These are phyloP conservation scores for Bisporella sp. DNA, from an alignment of 2,329 filamentous ascomycete species.

Conservation along the genomic window DNA sequence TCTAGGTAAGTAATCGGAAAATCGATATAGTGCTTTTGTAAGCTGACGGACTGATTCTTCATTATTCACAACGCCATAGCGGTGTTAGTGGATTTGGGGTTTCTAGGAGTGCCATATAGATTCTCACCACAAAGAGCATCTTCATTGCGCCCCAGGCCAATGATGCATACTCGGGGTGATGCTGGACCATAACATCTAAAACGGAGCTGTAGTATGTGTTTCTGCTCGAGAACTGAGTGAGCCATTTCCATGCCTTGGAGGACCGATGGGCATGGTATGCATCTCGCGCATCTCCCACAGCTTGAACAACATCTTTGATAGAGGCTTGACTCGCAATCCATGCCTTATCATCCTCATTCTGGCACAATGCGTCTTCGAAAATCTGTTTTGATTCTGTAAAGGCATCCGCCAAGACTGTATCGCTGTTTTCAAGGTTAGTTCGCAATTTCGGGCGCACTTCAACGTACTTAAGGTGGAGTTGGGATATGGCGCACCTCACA, in stretches of 20 bases:
- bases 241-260: conserved; percentile 4
- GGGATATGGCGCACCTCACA: too few relatives aligned
- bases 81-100: not conserved
- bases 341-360: not conserved
- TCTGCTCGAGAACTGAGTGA: not conserved
- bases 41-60: conserved; percentile 11
- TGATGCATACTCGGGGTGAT: conserved; percentile 8
- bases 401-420: not conserved
- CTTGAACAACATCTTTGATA: not conserved
- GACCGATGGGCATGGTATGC: not conserved
- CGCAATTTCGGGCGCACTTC: not conserved
- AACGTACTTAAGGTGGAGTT: too few relatives aligned
- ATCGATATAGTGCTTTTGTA: conserved; percentile 11
- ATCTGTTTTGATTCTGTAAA: not conserved
- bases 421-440: not conserved
- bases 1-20: conserved; percentile 14
- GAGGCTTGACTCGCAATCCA: not conserved
- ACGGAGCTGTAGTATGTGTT: conserved; percentile 3
- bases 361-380: not conserved
- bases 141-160: conserved; percentile 9
- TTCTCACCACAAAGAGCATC: not conserved
- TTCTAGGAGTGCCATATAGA: too few relatives aligned
- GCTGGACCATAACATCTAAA: conserved; percentile 5
- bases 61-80: conserved; percentile 15
- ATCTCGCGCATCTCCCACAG: not conserved